These are phyloP conservation scores for Dendrobium officinale DNA, from an alignment of 106 monocot genomes.

Conservation along the genomic window DNA sequence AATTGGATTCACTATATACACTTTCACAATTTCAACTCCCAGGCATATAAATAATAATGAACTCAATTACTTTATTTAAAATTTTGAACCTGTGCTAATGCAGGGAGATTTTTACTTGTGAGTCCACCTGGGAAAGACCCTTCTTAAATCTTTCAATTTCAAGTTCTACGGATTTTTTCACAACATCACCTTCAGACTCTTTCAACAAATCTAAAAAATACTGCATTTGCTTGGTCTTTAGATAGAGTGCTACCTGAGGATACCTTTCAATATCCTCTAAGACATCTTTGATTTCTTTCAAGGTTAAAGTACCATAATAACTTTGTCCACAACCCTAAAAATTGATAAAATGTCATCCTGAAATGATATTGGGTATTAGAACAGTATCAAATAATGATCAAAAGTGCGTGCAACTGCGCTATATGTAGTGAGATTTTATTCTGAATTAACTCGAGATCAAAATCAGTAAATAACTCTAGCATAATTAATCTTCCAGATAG, in stretches of 20 bases:
- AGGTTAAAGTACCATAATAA: slow-evolving; percentile 61
- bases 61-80: neutral
- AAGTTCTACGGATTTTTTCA: slow-evolving; percentile 41
- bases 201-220: slow-evolving; percentile 46
- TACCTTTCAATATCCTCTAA: slow-evolving; percentile 61
- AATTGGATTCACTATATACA: neutral
- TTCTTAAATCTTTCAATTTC: slow-evolving; percentile 71
- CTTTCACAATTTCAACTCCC: no score
- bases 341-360: slow-evolving; percentile 71
- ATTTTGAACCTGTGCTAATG: slow-evolving; percentile 58
- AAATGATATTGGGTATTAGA: neutral
- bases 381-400: no score
- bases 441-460: neutral
- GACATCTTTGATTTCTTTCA: slow-evolving; percentile 63
- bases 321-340: slow-evolving; percentile 64
- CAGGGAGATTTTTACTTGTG: slow-evolving; percentile 82
- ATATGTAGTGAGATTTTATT: neutral
- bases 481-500: no score
- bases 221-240: slow-evolving; percentile 66
- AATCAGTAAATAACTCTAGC: neutral
- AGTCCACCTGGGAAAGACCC: slow-evolving; percentile 66
- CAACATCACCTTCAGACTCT: slow-evolving; percentile 29
- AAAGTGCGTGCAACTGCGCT: no score
- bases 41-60: neutral
- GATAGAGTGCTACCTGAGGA: slow-evolving; percentile 66